Base-by-base conservation (phyloP, 2,329 filamentous ascomycete genomes). In the Botrytis byssoidea region DNA sequence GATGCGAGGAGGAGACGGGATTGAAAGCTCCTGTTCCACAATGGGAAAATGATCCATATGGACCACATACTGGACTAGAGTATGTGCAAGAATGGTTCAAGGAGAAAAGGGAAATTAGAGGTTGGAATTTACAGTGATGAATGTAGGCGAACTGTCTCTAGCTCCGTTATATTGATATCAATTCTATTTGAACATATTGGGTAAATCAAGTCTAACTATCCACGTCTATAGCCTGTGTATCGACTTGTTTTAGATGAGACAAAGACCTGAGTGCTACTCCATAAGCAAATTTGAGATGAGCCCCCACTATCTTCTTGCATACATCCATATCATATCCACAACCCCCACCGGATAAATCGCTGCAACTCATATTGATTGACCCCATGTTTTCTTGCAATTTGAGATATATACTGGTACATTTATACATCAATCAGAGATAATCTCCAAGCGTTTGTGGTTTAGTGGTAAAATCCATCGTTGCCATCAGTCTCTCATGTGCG, bases 381-480 rank as follows among this genome's bases (percentile, higher is more conserved):
- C 18, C 2, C 0, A 20, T 44, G 4, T 6, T 5, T 0, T 8
- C 1, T 44, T 20, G 2, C 7, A 35, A 35, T n/a, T n/a, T n/a
- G n/a, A n/a, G n/a, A n/a, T n/a, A n/a, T n/a, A n/a, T n/a, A n/a
- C n/a, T n/a, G n/a, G n/a, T n/a, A n/a, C n/a, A n/a, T n/a, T n/a
- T n/a, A n/a, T n/a, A n/a, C n/a, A n/a, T n/a, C n/a, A n/a, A n/a
- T n/a, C n/a, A n/a, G n/a, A n/a, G 32, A 35, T 25, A 4, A 25
- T 4, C 3, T 22, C 4, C 5, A n/a, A 48, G 73, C 73, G 73
- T 73, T 74, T 74, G 73, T 73, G 73, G 73, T 74, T 74, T 74
- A 74, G 51, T 74, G 66, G 74, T 74, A 75, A 74, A 75, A 75
- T 75, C 68, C 57, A 69, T 74, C 67, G 59, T 75, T 75, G 74